Percentiles rank a stretch among this genome's conserved stretches.
Evolutionary conservation across 164 flowering plant species (phyloP).

Genomic region (Vitis riparia): DNA sequence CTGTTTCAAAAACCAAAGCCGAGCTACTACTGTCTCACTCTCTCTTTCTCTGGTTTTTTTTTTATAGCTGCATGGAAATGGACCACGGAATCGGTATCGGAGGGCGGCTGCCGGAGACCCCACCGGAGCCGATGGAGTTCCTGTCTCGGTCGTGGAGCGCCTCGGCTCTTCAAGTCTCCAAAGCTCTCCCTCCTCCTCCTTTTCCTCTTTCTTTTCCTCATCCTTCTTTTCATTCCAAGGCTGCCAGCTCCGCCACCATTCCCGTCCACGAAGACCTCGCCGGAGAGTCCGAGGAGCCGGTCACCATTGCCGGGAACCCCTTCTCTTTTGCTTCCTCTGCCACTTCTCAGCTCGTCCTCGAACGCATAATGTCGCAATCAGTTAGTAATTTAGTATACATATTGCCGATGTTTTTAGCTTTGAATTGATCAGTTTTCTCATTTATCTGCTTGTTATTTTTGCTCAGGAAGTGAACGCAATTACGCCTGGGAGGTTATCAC

Average conservation of each 20-base stretch:
- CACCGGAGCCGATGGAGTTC: conserved; percentile 65
- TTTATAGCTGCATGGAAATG: neutral
- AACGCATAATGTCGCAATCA: conserved; percentile 83
- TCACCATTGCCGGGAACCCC: conserved; percentile 25
- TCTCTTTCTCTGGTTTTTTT: neutral
- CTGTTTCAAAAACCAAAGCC: no score
- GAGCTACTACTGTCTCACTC: neutral
- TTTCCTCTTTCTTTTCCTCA: conserved; percentile 2
- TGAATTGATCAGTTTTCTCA: no score
- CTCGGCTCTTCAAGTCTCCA: conserved; percentile 59
- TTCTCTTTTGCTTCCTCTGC: conserved; percentile 67
- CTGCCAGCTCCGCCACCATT: conserved; percentile 13
- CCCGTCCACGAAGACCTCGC: conserved; percentile 34
- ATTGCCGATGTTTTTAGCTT: neutral
- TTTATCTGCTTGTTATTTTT: conserved; percentile 1
- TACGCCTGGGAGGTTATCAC: conserved; percentile 66
- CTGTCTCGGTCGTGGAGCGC: conserved; percentile 71
- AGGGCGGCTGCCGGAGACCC: conserved; percentile 48
- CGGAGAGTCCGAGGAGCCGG: conserved; percentile 24
- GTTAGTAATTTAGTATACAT: conserved; percentile 29
- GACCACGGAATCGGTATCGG: neutral
- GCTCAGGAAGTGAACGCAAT: conserved; percentile 57
- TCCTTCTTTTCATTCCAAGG: conserved; percentile 7
- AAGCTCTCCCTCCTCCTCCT: conserved; percentile 34
- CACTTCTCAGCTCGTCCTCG: conserved; percentile 80